Evolutionary conservation across 2,329 filamentous ascomycete species (phyloP).

Genomic region (Coniochaeta sp.): DNA sequence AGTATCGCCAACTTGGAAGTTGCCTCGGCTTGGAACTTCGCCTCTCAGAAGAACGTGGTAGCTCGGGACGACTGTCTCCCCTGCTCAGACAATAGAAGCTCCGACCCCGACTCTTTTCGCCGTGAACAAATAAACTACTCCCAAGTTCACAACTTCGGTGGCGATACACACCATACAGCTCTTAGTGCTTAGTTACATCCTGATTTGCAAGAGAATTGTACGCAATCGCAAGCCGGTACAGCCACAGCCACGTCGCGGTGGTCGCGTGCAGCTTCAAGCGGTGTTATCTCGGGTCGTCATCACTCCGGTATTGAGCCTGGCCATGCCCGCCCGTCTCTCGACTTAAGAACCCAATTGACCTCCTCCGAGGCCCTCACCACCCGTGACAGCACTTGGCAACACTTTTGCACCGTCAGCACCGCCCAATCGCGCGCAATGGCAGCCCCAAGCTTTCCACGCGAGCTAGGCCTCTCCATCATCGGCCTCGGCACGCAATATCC

Average conservation of each 20-base stretch:
- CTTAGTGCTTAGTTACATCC: background rate
- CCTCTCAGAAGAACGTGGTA: background rate
- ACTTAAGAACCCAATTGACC: background rate
- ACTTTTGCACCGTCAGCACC: background rate
- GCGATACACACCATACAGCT: background rate
- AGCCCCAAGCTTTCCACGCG: conserved; percentile 31
- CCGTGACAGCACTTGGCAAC: background rate
- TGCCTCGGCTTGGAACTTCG: background rate
- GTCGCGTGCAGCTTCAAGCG: background rate
- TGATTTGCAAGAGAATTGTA: background rate
- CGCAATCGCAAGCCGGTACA: background rate
- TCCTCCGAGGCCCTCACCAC: background rate
- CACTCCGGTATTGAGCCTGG: background rate
- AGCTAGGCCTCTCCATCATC: conserved; percentile 53
- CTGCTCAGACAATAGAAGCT: background rate
- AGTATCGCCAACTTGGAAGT: background rate
- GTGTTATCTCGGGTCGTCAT: background rate
- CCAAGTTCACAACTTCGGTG: background rate
- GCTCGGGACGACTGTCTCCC: background rate
- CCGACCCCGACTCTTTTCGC: background rate
- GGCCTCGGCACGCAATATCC: conserved; percentile 56
- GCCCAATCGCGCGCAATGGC: conserved; percentile 27
- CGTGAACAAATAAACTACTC: background rate
- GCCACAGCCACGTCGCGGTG: background rate
- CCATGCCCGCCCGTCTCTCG: background rate